These are phyloP conservation scores for Colletotrichum sp. DNA, from an alignment of 2,329 filamentous ascomycete genomes.

Conservation along the genomic window DNA sequence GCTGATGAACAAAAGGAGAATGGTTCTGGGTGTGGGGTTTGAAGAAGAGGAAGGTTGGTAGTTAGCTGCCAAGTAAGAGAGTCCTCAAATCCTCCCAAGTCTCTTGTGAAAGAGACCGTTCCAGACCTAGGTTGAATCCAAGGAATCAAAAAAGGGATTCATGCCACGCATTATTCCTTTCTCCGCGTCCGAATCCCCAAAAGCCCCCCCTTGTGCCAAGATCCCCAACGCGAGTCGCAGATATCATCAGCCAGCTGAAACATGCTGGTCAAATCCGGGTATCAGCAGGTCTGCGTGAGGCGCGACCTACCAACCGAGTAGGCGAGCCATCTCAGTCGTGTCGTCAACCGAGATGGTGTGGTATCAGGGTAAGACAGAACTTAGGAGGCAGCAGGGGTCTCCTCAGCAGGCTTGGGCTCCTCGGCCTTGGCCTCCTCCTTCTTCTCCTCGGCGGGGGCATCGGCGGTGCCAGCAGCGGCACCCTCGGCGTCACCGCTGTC, in stretches of 20 bases:
- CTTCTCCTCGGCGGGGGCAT: constrained; percentile 62
- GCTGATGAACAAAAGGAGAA: constrained; percentile 12
- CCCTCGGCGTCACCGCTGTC: constrained; percentile 81
- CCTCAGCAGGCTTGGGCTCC: constrained; percentile 38
- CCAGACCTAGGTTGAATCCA: constrained; percentile 12
- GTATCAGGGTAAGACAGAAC: constrained; percentile 40
- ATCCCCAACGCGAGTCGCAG: constrained; percentile 23
- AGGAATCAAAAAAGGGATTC: constrained; percentile 25
- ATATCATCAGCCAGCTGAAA: constrained; percentile 38
- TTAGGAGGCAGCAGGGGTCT: constrained; percentile 59
- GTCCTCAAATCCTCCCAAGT: not conserved
- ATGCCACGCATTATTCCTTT: constrained; percentile 44
- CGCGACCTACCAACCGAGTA: not conserved
- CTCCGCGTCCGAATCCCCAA: constrained; percentile 40
- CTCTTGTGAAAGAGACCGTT: not conserved
- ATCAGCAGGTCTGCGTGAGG: constrained; percentile 2
- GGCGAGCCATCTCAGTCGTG: constrained; percentile 36
- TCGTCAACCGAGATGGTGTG: constrained; percentile 40
- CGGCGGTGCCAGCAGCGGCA: constrained; percentile 64
- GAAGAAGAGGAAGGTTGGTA: constrained; percentile 11
- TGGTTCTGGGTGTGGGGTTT: constrained; percentile 10
- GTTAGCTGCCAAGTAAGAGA: constrained; percentile 13
- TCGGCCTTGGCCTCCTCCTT: constrained; percentile 59
- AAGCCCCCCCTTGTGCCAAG: constrained; percentile 38
- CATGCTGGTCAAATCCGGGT: constrained; percentile 24